Conservation (phyloP, 352 stramenopile genomes). For the Pythium angustatum region DNA sequence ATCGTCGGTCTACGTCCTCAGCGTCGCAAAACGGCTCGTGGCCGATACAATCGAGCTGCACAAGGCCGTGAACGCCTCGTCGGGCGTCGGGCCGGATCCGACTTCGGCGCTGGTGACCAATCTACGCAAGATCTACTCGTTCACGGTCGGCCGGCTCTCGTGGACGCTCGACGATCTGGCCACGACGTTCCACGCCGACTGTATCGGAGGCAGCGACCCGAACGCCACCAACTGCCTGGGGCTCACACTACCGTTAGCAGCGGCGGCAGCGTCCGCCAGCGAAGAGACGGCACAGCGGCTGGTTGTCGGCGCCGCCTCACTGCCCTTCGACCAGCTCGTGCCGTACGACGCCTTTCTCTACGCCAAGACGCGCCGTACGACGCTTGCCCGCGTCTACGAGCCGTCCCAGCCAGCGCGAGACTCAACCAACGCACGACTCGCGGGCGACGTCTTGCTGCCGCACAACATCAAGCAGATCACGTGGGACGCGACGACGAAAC, state of each 20-base stretch:
- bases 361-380: not conserved
- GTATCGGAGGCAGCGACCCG: no score
- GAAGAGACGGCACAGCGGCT: no score
- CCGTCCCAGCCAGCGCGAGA: not conserved
- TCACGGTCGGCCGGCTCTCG: constrained; percentile 27
- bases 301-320: no score
- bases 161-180: constrained; percentile 24
- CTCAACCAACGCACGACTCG: not conserved
- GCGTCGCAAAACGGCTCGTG: constrained; percentile 13
- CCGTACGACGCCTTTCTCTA: no score
- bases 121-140: constrained; percentile 28
- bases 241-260: no score
- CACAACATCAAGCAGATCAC: not conserved
- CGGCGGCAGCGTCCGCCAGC: no score
- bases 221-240: no score
- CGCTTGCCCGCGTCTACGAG: not conserved
- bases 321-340: no score
- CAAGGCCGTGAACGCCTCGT: not conserved
- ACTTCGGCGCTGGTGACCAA: constrained; percentile 15
- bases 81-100: not conserved
- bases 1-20: constrained; percentile 1
- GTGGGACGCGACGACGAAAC: not conserved
- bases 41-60: constrained; percentile 9
- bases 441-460: not conserved
- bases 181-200: constrained; percentile 17